A percentile compares a stretch with the other conserved stretches of the same genome.
Evolutionary conservation across 768 basidiomycete species (phyloP).

Genomic region (Porpolomopsis calyptriformis): DNA sequence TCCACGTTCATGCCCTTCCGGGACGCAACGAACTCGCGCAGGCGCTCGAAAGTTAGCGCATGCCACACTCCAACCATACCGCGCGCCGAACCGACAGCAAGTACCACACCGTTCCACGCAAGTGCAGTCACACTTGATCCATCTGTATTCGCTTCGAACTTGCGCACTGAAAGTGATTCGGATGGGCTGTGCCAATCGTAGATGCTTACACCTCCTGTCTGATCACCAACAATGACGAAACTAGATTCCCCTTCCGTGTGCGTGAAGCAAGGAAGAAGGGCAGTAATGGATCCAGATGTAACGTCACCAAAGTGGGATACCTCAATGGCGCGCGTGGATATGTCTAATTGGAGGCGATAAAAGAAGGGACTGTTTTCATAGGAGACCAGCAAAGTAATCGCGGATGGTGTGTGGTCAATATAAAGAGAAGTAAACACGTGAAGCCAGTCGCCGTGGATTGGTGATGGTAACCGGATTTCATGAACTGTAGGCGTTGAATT

Average conservation of each 20-base stretch:
- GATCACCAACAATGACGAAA: slow-evolving; percentile 56
- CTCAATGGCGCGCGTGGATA: slow-evolving; percentile 19
- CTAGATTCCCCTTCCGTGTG: slow-evolving; percentile 24
- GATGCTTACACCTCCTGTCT: slow-evolving; percentile 51
- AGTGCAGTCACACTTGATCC: slow-evolving; percentile 51
- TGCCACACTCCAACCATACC: slow-evolving; percentile 59
- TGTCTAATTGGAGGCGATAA: slow-evolving; percentile 37
- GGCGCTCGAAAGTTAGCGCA: slow-evolving; percentile 45
- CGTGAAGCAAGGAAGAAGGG: slow-evolving; percentile 40
- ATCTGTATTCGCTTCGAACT: slow-evolving; percentile 56
- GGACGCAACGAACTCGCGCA: slow-evolving; percentile 47
- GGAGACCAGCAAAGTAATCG: slow-evolving; percentile 35
- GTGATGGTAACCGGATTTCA: slow-evolving; percentile 28
- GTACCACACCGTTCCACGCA: slow-evolving; percentile 44
- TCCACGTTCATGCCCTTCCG: slow-evolving; percentile 21
- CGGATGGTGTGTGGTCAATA: slow-evolving; percentile 18
- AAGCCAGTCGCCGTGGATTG: slow-evolving; percentile 15
- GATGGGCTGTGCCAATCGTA: slow-evolving; percentile 36
- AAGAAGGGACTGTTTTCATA: slow-evolving; percentile 42
- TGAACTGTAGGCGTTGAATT: slow-evolving; percentile 13
- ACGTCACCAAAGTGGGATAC: slow-evolving; percentile 38
- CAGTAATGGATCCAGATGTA: slow-evolving; percentile 40
- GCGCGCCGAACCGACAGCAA: slow-evolving; percentile 55
- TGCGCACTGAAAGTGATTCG: slow-evolving; percentile 24
- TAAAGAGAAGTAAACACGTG: slow-evolving; percentile 9